phyloP scores from a whole-genome alignment of 2,329 filamentous ascomycete genomes.

The Gaeumannomyces tritici region DNA sequence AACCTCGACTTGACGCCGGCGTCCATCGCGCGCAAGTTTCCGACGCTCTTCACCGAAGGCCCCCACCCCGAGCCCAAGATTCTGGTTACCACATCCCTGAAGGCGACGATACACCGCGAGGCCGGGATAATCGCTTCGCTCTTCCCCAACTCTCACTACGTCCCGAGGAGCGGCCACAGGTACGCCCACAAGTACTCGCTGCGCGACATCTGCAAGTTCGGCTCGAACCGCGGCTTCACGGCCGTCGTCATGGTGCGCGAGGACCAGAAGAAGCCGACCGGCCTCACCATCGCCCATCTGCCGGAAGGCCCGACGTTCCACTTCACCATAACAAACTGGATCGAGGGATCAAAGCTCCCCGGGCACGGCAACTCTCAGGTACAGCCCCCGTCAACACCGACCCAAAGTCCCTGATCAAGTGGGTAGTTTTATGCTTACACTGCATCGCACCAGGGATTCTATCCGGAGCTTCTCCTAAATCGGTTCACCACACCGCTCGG shows the following conservation, averaged over 20 bases:
- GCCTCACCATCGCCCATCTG: slow-evolving; percentile 75
- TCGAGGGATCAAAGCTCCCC: slow-evolving; percentile 77
- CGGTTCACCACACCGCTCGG: slow-evolving; percentile 83
- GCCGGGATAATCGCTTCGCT: slow-evolving; percentile 68
- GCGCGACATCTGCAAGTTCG: slow-evolving; percentile 81
- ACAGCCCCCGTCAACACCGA: neutral
- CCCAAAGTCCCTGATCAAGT: slow-evolving; percentile 32
- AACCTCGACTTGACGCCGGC: slow-evolving; percentile 55
- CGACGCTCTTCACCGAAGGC: slow-evolving; percentile 49
- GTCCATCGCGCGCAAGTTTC: slow-evolving; percentile 51
- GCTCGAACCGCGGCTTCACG: slow-evolving; percentile 72
- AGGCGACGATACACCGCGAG: slow-evolving; percentile 79
- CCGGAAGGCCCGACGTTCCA: slow-evolving; percentile 85
- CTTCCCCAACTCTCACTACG: slow-evolving; percentile 82
- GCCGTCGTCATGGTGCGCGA: slow-evolving; percentile 79
- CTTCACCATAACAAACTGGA: slow-evolving; percentile 83
- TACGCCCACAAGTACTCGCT: slow-evolving; percentile 88
- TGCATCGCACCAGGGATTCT: neutral
- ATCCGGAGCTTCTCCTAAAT: slow-evolving; percentile 4
- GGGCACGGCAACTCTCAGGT: slow-evolving; percentile 66
- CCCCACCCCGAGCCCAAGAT: slow-evolving; percentile 65
- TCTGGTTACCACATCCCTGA: slow-evolving; percentile 82
- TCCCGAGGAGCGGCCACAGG: slow-evolving; percentile 73
- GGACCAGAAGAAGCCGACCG: slow-evolving; percentile 75
- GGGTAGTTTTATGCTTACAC: neutral